Base-by-base conservation (phyloP, 1,284 basidiomycete species). In the Sporisorium scitamineum region DNA sequence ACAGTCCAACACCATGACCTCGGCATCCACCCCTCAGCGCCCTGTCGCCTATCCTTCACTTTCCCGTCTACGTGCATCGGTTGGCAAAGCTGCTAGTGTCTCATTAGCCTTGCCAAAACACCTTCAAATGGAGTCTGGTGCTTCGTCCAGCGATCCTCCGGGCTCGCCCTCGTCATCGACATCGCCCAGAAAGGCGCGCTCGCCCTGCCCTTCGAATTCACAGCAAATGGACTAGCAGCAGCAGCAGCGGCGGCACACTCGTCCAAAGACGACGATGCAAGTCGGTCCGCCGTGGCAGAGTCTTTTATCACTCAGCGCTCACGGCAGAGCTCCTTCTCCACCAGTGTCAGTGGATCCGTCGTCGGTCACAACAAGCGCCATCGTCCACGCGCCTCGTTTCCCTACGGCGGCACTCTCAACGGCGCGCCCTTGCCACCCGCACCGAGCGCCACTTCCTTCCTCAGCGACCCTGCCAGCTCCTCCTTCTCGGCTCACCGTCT, bases 311-410 rank as follows among this genome's bases (percentile, higher is more conserved):
- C 65, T n/a, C 31, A 80, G 58, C 31, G 72, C 24, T 56, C 77
- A 50, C 63, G 81, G 37, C 65, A 61, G 55, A 70, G 70, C 57
- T 67, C 82, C 62, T 57, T 78, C 70, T 62, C 77, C 45, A 60
- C 76, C 57, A 27, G 71, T 72, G 66, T 79, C 27, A 70, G 66
- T 24, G 59, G 62, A 1, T 69, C 71, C 9, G 44, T 69, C 6
- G 32, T 34, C 11, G 61, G 58, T 18, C 50, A 52, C 4, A 53
- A 47, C 32, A 65, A 61, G 37, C 61, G 66, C 11, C 66, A 62
- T n/a, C 60, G 71, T 5, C 41, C 71, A 26, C 60, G 66, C 6
- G 59, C 51, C 1, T 74, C 66, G 3, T 74, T 74, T 34, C 66
- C 71, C 0, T 74, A 74, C 11, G 71, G 71, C 18, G 52, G 57